Percentiles rank a stretch among this genome's conserved stretches.
These are phyloP conservation scores for Wickerhamiella vanderwaltii DNA, from an alignment of 805 yeast species.

Conservation along the genomic window DNA sequence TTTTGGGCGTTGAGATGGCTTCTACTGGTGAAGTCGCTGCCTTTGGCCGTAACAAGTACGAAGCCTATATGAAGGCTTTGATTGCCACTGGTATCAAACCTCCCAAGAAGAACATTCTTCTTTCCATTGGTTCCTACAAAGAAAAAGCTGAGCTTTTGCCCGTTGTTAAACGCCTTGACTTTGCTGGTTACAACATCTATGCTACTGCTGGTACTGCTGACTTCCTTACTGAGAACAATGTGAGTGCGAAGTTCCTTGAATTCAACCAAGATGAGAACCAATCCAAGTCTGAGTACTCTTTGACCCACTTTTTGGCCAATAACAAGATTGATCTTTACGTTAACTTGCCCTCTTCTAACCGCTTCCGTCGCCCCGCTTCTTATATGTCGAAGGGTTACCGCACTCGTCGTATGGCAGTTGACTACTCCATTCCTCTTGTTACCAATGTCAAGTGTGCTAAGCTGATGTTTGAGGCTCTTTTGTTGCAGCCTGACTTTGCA, in stretches of 20 bases:
- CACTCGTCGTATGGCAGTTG: slow-evolving; percentile 99
- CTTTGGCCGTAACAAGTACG: slow-evolving; percentile 91
- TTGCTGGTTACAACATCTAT: slow-evolving; percentile 78
- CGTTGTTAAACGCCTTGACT: slow-evolving; percentile 63
- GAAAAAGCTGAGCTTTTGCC: slow-evolving; percentile 93
- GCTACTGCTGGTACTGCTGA: slow-evolving; percentile 99
- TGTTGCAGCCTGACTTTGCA: slow-evolving; percentile 45
- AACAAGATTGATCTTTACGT: slow-evolving; percentile 92
- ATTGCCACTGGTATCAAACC: slow-evolving; percentile 89
- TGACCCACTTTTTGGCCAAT: slow-evolving; percentile 92
- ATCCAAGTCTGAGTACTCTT: slow-evolving; percentile 85
- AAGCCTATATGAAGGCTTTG: slow-evolving; percentile 90
- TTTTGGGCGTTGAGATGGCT: slow-evolving; percentile 97
- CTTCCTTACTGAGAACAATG: slow-evolving; percentile 85
- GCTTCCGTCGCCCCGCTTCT: slow-evolving; percentile 97
- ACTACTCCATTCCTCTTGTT: slow-evolving; percentile 92
- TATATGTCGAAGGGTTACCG: slow-evolving; percentile 95
- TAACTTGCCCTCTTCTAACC: slow-evolving; percentile 91
- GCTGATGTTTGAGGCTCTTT: slow-evolving; percentile 84
- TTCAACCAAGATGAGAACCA: slow-evolving; percentile 60
- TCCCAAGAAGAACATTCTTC: slow-evolving; percentile 86
- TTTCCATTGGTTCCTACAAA: slow-evolving; percentile 92
- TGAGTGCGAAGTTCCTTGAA: slow-evolving; percentile 92
- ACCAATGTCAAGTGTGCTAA: slow-evolving; percentile 97
- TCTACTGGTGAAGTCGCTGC: slow-evolving; percentile 98